Conservation (phyloP, 176 grass and related monocot genomes). For the Aegilops sharonensis region DNA sequence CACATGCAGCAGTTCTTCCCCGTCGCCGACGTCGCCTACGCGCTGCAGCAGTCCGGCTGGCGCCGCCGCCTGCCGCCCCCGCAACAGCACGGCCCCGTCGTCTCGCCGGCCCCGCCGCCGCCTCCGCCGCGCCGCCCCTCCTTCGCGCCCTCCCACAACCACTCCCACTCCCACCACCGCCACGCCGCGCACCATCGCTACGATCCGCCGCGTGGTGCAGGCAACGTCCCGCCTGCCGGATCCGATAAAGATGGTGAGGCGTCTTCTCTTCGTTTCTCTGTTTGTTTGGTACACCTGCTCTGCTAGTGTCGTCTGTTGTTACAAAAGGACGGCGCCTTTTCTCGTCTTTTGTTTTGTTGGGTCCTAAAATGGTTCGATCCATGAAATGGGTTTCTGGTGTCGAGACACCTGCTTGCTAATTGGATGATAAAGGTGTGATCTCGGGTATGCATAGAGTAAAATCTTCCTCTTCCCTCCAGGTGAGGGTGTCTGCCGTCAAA, state of each 20-base stretch:
- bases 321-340: background rate
- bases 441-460: background rate
- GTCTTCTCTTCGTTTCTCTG: slow-evolving; percentile 17
- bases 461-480: background rate
- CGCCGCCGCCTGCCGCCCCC: slow-evolving; percentile 29
- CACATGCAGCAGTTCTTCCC: slow-evolving; percentile 97
- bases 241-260: slow-evolving; percentile 47
- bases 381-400: slow-evolving; percentile 18
- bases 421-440: background rate
- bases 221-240: slow-evolving; percentile 8
- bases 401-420: background rate
- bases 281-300: slow-evolving; percentile 15
- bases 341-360: background rate
- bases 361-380: background rate
- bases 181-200: slow-evolving; percentile 25
- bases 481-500: background rate
- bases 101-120: slow-evolving; percentile 29
- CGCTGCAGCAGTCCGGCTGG: slow-evolving; percentile 74
- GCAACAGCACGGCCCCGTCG: slow-evolving; percentile 32
- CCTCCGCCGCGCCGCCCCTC: slow-evolving; percentile 18
- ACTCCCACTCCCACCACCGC: slow-evolving; percentile 16
- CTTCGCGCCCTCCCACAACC: slow-evolving; percentile 33
- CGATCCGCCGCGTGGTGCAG: slow-evolving; percentile 20
- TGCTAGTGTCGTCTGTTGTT: background rate
- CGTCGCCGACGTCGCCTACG: slow-evolving; percentile 59